These are phyloP conservation scores for Fusarium sambucinum DNA, from an alignment of 2,329 filamentous ascomycete genomes.

Conservation along the genomic window DNA sequence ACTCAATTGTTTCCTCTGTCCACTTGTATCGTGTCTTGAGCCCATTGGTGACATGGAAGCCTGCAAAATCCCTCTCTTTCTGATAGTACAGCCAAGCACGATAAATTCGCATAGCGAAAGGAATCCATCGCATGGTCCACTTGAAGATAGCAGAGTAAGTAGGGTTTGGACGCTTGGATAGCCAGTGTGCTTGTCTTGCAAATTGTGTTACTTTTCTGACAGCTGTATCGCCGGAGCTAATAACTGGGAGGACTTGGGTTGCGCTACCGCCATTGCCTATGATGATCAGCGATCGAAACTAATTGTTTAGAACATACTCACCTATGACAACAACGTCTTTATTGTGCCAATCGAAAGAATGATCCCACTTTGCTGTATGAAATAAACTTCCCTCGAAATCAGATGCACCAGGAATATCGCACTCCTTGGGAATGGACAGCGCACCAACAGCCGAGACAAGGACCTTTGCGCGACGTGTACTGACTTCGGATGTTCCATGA, in stretches of 20 bases:
- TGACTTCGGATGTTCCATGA: slow-evolving; percentile 4
- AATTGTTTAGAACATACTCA: background rate
- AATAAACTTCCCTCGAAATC: slow-evolving; percentile 42
- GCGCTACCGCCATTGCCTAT: slow-evolving; percentile 49
- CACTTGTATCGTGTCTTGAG: slow-evolving; percentile 31
- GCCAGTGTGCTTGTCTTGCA: slow-evolving; percentile 63
- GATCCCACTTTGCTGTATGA: slow-evolving; percentile 47
- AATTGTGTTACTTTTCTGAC: slow-evolving; percentile 60
- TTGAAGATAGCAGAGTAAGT: slow-evolving; percentile 42
- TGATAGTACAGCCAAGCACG: slow-evolving; percentile 40
- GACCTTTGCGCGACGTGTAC: slow-evolving; percentile 21
- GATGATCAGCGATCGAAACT: rapidly evolving
- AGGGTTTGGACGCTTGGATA: slow-evolving; percentile 48
- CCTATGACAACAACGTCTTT: slow-evolving; percentile 45
- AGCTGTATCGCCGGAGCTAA: slow-evolving; percentile 38
- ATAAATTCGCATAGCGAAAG: slow-evolving; percentile 38
- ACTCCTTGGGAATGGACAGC: slow-evolving; percentile 39
- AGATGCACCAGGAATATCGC: slow-evolving; percentile 38
- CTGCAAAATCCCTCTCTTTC: slow-evolving; percentile 41
- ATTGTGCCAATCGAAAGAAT: slow-evolving; percentile 44
- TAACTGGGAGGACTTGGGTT: slow-evolving; percentile 44
- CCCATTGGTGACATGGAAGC: slow-evolving; percentile 38
- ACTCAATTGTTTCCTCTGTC: slow-evolving; percentile 36
- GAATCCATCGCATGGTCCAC: slow-evolving; percentile 44
- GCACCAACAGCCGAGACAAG: slow-evolving; percentile 47